Base-by-base conservation (phyloP, 805 yeast genomes). In the Metschnikowia amazonensis region DNA sequence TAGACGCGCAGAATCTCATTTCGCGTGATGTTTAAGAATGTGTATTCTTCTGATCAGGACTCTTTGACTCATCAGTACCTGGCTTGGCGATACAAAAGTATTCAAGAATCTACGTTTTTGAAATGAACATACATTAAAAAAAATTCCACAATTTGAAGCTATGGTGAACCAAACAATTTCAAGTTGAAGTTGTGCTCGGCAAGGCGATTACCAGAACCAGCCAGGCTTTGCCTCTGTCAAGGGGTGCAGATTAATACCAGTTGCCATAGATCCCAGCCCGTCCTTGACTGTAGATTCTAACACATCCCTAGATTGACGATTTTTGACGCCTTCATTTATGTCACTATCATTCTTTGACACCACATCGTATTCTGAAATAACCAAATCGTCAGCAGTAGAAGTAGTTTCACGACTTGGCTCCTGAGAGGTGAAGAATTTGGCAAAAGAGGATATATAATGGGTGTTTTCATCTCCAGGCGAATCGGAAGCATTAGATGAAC, bases 341-440 rank as follows among this genome's bases (percentile, higher is more conserved):
- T 37, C 33, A 10, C 33, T 20, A 27, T 37, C 41, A 28, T 28
- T 28, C n/a, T 29, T 31, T 5, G 42, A 39, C 7, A 78, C 76
- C 23, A 78, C 60, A 46, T 76, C 81, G 60, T 69, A 77, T 29
- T 72, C 82, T 5, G 35, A 31, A 11, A 39, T 30, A 17, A 21
- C 36, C 34, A 31, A 39, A 23, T 29, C 42, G 4, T 39, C 42
- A 16, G 18, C 13, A 20, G 14, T 6, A 2, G 41, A 5, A 18
- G 20, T 10, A 18, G 24, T n/a, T 10, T 37, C 32, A 10, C 24
- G 8, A n/a, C 11, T 27, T 4, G 41, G 7, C 9, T 37, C 33
- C 18, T n/a, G 33, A 8, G 24, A 20, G 17, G 25, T 13, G 29
- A 37, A 35, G 20, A 17, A 35, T 5, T 20, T 14, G 20, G 38